phyloP scores from a whole-genome alignment of 371 early-diverging fungal genomes.

The Circinella umbellata region DNA sequence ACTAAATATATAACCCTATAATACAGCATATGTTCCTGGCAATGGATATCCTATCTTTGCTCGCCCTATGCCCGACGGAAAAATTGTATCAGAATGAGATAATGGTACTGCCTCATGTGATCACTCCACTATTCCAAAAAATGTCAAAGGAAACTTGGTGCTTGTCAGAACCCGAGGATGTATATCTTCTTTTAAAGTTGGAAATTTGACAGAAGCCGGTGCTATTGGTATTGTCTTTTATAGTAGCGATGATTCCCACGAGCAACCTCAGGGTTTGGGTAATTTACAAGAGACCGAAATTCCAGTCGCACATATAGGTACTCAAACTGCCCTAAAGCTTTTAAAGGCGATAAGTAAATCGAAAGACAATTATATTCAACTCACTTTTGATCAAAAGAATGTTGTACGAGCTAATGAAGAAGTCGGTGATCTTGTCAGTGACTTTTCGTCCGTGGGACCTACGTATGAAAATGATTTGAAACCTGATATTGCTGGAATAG shows the following conservation, averaged over 20 bases:
- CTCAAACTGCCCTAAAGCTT: background rate
- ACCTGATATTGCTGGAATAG: constrained; percentile 67
- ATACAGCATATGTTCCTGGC: too few species aligned
- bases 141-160: constrained; percentile 5
- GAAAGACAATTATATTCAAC: background rate
- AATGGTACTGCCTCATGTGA: constrained; percentile 5
- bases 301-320: too few species aligned
- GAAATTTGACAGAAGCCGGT: background rate
- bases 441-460: constrained; percentile 50
- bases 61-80: background rate
- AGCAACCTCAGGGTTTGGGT: background rate
- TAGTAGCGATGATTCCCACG: background rate
- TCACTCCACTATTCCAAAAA: background rate
- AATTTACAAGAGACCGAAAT: too few species aligned
- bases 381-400: background rate
- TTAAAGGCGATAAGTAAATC: background rate
- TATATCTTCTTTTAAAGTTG: background rate
- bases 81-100: background rate
- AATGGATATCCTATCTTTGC: too few species aligned
- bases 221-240: constrained; percentile 1
- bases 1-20: too few species aligned
- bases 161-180: background rate
- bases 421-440: constrained; percentile 18
- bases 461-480: constrained; percentile 48
- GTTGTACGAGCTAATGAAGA: background rate